phyloP scores from a whole-genome alignment of 305 asterid genomes.

The Fraxinus velutina region DNA sequence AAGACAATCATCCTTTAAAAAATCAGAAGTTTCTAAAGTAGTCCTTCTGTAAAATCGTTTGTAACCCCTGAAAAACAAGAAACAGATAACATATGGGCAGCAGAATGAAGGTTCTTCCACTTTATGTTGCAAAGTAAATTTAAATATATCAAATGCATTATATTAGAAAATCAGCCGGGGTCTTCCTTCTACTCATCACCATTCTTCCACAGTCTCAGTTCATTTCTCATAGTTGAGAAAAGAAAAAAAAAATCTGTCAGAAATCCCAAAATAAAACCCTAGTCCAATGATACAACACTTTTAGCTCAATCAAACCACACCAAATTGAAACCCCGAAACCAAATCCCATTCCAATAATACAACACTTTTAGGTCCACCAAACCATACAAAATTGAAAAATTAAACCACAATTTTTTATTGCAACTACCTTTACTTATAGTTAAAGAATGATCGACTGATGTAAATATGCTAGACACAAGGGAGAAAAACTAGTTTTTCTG shows the following conservation, averaged over 20 bases:
- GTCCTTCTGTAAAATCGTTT: constrained; percentile 75
- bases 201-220: background rate
- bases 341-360: background rate
- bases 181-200: background rate
- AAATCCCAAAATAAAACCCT: background rate
- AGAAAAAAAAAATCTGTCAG: background rate
- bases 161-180: background rate
- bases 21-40: constrained; percentile 77
- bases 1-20: constrained; percentile 82
- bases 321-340: background rate
- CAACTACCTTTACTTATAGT: background rate
- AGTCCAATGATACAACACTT: background rate
- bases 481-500: background rate
- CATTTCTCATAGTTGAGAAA: background rate
- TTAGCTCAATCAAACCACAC: background rate
- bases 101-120: background rate
- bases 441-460: background rate
- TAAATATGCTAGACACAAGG: background rate
- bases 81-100: background rate
- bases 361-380: background rate
- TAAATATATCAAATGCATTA: background rate
- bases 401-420: background rate
- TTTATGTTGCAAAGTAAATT: background rate
- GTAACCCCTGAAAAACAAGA: constrained; percentile 73
- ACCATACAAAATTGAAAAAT: background rate